Evolutionary conservation across 2,329 filamentous ascomycete species (phyloP).

Genomic region (Paradendryphiella salina): DNA sequence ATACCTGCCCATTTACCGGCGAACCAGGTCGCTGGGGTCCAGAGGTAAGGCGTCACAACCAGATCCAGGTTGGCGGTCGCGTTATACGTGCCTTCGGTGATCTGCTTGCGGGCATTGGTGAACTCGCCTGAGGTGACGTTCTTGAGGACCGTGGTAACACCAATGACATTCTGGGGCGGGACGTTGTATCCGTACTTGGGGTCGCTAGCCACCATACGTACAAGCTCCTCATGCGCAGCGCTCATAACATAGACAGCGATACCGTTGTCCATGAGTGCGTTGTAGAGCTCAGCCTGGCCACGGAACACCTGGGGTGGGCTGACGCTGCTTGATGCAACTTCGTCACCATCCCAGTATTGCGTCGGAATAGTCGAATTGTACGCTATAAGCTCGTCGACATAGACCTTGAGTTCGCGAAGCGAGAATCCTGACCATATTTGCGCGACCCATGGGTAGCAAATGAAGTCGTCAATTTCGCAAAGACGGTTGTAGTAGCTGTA

Average conservation of each 20-base stretch:
- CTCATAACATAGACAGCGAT: slow-evolving; percentile 39
- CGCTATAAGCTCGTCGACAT: slow-evolving; percentile 39
- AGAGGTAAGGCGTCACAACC: slow-evolving; percentile 33
- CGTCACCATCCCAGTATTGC: slow-evolving; percentile 34
- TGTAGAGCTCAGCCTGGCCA: slow-evolving; percentile 36
- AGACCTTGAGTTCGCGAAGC: slow-evolving; percentile 30
- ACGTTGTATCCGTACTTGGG: slow-evolving; percentile 42
- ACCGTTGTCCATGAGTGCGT: slow-evolving; percentile 36
- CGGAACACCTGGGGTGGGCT: slow-evolving; percentile 31
- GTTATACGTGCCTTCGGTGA: slow-evolving; percentile 31
- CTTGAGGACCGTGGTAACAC: slow-evolving; percentile 36
- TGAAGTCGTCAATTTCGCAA: slow-evolving; percentile 35
- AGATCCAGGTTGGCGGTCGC: slow-evolving; percentile 32
- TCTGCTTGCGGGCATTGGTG: slow-evolving; percentile 35
- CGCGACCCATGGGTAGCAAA: slow-evolving; percentile 39
- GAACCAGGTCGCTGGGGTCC: slow-evolving; percentile 40
- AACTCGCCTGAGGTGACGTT: slow-evolving; percentile 32
- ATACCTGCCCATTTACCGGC: slow-evolving; percentile 40
- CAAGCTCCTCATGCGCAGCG: slow-evolving; percentile 39
- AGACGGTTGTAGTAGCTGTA: slow-evolving; percentile 40
- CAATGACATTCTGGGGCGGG: slow-evolving; percentile 36
- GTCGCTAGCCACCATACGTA: slow-evolving; percentile 39
- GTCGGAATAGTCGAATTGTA: slow-evolving; percentile 30
- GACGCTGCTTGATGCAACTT: slow-evolving; percentile 23
- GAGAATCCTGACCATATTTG: slow-evolving; percentile 38